Evolutionary conservation across 2,329 filamentous ascomycete genomes (phyloP).

Genomic region (Cladosporium sp.): DNA sequence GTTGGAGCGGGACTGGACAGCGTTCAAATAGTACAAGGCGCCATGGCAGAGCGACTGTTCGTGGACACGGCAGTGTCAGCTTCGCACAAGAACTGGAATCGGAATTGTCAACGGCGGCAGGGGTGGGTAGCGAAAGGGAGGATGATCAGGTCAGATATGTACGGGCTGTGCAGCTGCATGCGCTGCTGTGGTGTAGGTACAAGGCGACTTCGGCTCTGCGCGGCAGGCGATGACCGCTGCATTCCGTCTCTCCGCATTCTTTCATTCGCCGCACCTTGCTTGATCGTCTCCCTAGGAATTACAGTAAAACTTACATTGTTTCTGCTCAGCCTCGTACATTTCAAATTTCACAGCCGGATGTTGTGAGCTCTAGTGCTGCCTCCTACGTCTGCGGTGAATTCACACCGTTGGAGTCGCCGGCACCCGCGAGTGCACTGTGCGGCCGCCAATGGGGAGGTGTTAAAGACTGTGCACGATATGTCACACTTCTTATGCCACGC

Average conservation of each 20-base stretch:
- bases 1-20: neutral
- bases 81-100: neutral
- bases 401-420: neutral
- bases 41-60: neutral
- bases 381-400: neutral
- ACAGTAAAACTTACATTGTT: too few species aligned
- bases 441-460: neutral
- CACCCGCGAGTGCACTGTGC: neutral
- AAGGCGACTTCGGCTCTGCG: neutral
- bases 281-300: too few species aligned
- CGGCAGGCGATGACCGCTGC: conserved; percentile 2
- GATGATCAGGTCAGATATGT: conserved; percentile 1
- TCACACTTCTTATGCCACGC: neutral
- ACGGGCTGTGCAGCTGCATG: conserved; percentile 1
- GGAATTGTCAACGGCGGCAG: neutral
- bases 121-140: neutral
- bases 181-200: neutral
- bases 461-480: neutral
- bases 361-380: too few species aligned
- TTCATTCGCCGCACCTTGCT: too few species aligned
- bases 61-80: neutral
- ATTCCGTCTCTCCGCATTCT: neutral
- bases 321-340: too few species aligned
- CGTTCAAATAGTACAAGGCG: neutral
- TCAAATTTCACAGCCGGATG: too few species aligned